These are phyloP conservation scores for Vigna hirtella DNA, from an alignment of 306 rosid species.

Conservation along the genomic window DNA sequence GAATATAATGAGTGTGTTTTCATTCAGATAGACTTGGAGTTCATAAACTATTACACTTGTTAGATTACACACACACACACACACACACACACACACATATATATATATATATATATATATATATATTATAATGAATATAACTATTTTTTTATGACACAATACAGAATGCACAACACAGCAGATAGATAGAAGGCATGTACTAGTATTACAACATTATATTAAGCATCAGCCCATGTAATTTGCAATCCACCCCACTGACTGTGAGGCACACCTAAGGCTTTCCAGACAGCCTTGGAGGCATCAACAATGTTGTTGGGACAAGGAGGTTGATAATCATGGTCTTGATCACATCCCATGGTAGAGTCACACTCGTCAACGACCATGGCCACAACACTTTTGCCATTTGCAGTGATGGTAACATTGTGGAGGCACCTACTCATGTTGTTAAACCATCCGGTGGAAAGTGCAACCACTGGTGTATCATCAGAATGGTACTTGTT, in stretches of 20 bases:
- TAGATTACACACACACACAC: too few relatives aligned
- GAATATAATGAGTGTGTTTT: too few relatives aligned
- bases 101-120: too few relatives aligned
- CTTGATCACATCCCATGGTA: conserved; percentile 56
- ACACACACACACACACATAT: too few relatives aligned
- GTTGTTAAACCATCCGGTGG: not conserved
- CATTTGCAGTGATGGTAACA: conserved; percentile 57
- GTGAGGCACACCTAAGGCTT: conserved; percentile 50
- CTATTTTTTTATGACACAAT: not conserved
- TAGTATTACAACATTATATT: not conserved
- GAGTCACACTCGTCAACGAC: conserved; percentile 82
- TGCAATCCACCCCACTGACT: conserved; percentile 34
- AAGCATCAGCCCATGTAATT: conserved; percentile 44
- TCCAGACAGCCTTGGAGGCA: conserved; percentile 59
- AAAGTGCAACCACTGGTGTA: not conserved
- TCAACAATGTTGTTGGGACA: conserved; percentile 52
- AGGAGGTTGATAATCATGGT: conserved; percentile 54
- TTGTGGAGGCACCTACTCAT: not conserved
- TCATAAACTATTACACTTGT: too few relatives aligned
- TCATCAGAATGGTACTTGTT: not conserved
- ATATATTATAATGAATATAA: too few relatives aligned
- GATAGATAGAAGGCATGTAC: not conserved
- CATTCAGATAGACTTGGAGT: too few relatives aligned
- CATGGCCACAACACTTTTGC: conserved; percentile 52
- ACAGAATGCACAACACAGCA: not conserved